Evolutionary conservation across 2,329 filamentous ascomycete genomes (phyloP).

Genomic region (Chrysoporthe austroafricana): DNA sequence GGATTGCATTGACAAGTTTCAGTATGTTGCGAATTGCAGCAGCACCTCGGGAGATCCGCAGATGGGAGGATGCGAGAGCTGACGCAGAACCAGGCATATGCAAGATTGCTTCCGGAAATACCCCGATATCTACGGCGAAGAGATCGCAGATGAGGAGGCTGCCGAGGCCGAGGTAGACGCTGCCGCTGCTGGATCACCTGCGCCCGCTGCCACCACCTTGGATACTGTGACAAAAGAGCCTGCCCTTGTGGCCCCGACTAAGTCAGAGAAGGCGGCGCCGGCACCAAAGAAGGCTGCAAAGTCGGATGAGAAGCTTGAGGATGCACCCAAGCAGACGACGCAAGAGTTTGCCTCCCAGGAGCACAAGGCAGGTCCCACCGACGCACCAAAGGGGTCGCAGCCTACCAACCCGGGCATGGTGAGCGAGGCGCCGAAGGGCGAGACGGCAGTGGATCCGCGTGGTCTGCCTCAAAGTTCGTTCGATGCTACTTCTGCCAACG

Average conservation of each 20-base stretch:
- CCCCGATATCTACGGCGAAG: constrained; percentile 89
- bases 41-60: background rate
- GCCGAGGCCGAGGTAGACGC: constrained; percentile 36
- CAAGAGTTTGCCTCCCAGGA: background rate
- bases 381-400: constrained; percentile 12
- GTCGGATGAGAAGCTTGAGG: background rate
- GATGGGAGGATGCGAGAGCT: constrained; percentile 5
- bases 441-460: constrained; percentile 20
- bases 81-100: constrained; percentile 70
- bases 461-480: constrained; percentile 34
- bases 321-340: constrained; percentile 9
- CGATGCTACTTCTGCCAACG: constrained; percentile 41
- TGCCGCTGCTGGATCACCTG: constrained; percentile 13
- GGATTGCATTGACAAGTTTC: constrained; percentile 97
- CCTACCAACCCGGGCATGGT: background rate
- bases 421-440: constrained; percentile 6
- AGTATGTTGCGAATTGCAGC: constrained; percentile 60
- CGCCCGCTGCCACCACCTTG: constrained; percentile 7
- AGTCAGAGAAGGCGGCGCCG: constrained; percentile 5
- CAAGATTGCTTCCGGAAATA: constrained; percentile 94
- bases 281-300: background rate
- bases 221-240: constrained; percentile 22
- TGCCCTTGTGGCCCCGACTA: constrained; percentile 8
- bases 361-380: background rate
- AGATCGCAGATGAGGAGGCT: constrained; percentile 77